Percentiles rank a stretch among this genome's conserved stretches.
Evolutionary conservation across 495 filamentous ascomycete genomes (phyloP).

Genomic region (Schizothecium vesticola): DNA sequence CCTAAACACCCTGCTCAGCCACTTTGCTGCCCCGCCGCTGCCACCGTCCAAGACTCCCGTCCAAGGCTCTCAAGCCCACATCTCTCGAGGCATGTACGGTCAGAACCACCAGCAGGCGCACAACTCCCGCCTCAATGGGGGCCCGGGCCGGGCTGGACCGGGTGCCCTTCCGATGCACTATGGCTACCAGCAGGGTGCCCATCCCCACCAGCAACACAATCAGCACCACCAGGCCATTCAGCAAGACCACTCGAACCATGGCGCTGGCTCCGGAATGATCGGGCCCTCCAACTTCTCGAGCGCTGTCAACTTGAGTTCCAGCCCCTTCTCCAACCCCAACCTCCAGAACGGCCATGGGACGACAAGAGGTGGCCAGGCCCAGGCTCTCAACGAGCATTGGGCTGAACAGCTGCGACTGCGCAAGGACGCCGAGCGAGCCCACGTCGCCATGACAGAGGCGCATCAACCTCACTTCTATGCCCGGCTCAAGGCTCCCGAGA

Average conservation of each 20-base stretch:
- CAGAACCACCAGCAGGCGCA: slow-evolving; percentile 76
- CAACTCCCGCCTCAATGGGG: slow-evolving; percentile 62
- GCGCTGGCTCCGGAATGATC: slow-evolving; percentile 46
- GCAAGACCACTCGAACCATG: slow-evolving; percentile 65
- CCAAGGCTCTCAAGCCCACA: slow-evolving; percentile 66
- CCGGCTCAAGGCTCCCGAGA: slow-evolving; percentile 47
- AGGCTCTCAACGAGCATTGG: slow-evolving; percentile 72
- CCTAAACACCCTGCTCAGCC: slow-evolving; percentile 29
- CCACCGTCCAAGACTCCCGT: slow-evolving; percentile 60
- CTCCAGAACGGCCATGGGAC: slow-evolving; percentile 69
- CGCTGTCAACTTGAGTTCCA: slow-evolving; percentile 64
- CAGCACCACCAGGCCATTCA: slow-evolving; percentile 69
- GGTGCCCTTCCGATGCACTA: slow-evolving; percentile 53
- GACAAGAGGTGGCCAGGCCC: slow-evolving; percentile 38
- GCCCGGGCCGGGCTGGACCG: slow-evolving; percentile 33
- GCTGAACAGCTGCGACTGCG: slow-evolving; percentile 75
- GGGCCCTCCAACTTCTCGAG: slow-evolving; percentile 74
- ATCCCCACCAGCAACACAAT: slow-evolving; percentile 68
- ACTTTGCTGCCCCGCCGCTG: slow-evolving; percentile 24
- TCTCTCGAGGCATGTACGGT: slow-evolving; percentile 72
- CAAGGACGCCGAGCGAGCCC: slow-evolving; percentile 62
- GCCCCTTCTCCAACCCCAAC: slow-evolving; percentile 67
- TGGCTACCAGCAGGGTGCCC: slow-evolving; percentile 60
- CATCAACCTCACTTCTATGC: slow-evolving; percentile 52
- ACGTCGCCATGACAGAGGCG: slow-evolving; percentile 60